Percentiles rank a stretch among this genome's conserved stretches.
phyloP scores from a whole-genome alignment of 768 basidiomycete genomes.

The Dioszegia hungarica region DNA sequence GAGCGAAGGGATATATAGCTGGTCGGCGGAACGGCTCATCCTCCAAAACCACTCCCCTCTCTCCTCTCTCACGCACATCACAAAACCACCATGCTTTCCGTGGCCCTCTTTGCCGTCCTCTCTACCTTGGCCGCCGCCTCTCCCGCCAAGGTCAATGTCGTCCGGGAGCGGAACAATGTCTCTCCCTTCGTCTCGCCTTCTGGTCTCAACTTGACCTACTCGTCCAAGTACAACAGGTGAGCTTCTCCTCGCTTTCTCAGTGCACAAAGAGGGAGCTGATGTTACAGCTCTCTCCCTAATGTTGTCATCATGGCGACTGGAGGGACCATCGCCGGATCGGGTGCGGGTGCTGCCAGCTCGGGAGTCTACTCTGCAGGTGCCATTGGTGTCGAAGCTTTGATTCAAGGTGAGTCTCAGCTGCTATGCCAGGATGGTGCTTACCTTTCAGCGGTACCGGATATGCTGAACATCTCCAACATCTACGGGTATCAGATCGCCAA shows the following conservation, averaged over 20 bases:
- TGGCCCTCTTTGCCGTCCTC: neutral
- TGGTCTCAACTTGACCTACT: neutral
- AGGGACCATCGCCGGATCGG: conserved; percentile 24
- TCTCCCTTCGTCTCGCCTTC: conserved; percentile 3
- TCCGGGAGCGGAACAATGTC: neutral
- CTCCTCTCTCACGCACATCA: too few species aligned
- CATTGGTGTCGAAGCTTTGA: conserved; percentile 2
- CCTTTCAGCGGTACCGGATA: neutral
- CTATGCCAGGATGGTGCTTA: neutral
- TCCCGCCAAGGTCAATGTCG: neutral
- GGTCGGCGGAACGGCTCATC: too few species aligned
- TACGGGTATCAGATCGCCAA: conserved; percentile 22
- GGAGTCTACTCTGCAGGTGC: conserved; percentile 11
- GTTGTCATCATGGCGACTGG: conserved; percentile 29
- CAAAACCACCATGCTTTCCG: neutral
- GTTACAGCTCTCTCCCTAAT: conserved; percentile 14
- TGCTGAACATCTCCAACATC: conserved; percentile 17
- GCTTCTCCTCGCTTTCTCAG: neutral
- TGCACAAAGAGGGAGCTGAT: neutral
- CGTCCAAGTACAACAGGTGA: conserved; percentile 3
- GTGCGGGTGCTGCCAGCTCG: conserved; percentile 12
- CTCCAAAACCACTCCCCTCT: too few species aligned
- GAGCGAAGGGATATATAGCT: too few species aligned
- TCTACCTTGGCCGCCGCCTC: conserved; percentile 1
- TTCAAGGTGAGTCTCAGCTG: neutral